These are phyloP conservation scores for Beauveria rudraprayagi DNA, from an alignment of 2,329 filamentous ascomycete species.

Conservation along the genomic window DNA sequence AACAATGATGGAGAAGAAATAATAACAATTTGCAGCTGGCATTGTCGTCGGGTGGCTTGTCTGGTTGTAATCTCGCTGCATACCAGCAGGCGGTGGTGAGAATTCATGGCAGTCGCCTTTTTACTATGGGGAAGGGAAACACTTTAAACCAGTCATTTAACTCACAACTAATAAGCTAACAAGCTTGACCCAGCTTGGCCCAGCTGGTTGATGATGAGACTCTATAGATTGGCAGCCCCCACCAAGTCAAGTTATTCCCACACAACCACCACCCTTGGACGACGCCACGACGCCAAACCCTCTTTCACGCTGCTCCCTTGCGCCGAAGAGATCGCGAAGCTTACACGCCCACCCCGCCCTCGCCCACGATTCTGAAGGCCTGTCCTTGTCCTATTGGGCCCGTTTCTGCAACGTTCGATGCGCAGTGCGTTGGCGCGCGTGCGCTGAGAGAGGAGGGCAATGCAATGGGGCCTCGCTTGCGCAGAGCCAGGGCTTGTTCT, in stretches of 20 bases:
- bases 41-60: not conserved
- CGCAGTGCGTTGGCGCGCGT: not conserved
- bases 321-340: not conserved
- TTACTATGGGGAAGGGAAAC: not conserved
- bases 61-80: constrained; percentile 9
- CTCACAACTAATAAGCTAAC: not conserved
- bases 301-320: not conserved
- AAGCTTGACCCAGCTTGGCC: too few species aligned
- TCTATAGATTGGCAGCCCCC: not conserved
- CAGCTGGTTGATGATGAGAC: constrained; percentile 1
- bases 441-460: not conserved
- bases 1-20: not conserved
- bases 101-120: not conserved
- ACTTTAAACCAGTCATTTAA: not conserved
- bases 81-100: constrained; percentile 4
- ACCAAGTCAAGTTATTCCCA: not conserved
- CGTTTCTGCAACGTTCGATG: not conserved
- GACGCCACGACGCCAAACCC: too few species aligned
- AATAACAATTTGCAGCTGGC: constrained; percentile 1
- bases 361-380: not conserved
- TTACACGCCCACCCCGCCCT: not conserved
- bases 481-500: not conserved
- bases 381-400: not conserved
- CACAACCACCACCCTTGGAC: not conserved
- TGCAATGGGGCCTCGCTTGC: not conserved